Conservation (phyloP, 495 filamentous ascomycete genomes). For the Tuber umbilicatum region DNA sequence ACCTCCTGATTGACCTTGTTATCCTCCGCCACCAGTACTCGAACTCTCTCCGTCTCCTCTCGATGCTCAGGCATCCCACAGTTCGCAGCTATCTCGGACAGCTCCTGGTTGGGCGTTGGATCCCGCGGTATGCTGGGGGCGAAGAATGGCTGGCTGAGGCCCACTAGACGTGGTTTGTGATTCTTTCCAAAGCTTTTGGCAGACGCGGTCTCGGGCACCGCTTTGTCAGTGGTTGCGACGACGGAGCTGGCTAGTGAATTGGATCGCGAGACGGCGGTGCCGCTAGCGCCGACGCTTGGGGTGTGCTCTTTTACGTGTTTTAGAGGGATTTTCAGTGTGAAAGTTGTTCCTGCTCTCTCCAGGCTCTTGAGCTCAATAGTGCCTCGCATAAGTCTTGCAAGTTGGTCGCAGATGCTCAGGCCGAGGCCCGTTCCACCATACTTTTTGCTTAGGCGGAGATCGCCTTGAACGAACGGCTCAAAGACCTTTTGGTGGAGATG, state of each 20-base stretch:
- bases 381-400: constrained; percentile 77
- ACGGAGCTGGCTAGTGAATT: constrained; percentile 7
- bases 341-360: constrained; percentile 67
- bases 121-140: constrained; percentile 49
- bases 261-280: constrained; percentile 29
- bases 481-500: constrained; percentile 73
- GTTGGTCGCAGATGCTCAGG: constrained; percentile 78
- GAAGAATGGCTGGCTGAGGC: constrained; percentile 81
- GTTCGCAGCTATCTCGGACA: constrained; percentile 48
- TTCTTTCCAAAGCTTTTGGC: constrained; percentile 44
- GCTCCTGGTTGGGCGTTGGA: constrained; percentile 25
- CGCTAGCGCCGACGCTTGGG: constrained; percentile 44
- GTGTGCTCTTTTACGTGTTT: constrained; percentile 62
- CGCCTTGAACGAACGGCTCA: constrained; percentile 90
- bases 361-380: constrained; percentile 65
- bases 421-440: constrained; percentile 89
- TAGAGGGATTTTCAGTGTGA: constrained; percentile 79
- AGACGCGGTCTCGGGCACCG: constrained; percentile 26
- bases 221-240: constrained; percentile 33
- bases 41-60: constrained; percentile 52
- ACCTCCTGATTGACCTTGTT: constrained; percentile 95
- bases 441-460: constrained; percentile 79
- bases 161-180: constrained; percentile 69
- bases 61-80: constrained; percentile 21
- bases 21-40: constrained; percentile 88